Evolutionary conservation across 192 early-diverging fungal genomes (phyloP), one percentile per base, ranked within the genome.

Genomic region (Coemansia sp.): DNA sequence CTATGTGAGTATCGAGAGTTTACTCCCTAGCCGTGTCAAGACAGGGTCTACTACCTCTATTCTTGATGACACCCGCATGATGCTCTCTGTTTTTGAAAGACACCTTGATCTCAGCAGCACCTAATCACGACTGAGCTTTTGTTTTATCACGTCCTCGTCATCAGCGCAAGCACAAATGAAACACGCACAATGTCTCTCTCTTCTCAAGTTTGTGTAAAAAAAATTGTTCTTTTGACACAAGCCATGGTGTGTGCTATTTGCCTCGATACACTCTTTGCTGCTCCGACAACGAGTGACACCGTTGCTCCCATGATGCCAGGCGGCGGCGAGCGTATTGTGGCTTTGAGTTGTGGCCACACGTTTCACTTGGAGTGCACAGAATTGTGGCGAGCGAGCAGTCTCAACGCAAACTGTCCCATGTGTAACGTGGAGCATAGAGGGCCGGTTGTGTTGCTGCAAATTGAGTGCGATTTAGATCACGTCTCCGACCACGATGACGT

Each of bases 201-300:
- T n/a, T n/a, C 31, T 3, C 31, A 1, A 31, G 31, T 31, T 3
- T 31, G 31, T 31, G 31, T 31, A 31, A 31, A 31, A 31, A 31
- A 3, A 47, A 2, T 47, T 8, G 43, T 47, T 18, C 0, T 47
- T 18, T 20, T 10, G n/a, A 20, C 0, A 6, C 9, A 1, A 3
- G 48, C 48, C 48, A 52, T 52, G 48, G 48, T 52, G n/a, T 52
- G 48, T 6, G 48, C 25, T 52, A 52, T 52, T 26, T 52, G 48
- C 12, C 25, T 52, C 6, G 48, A 26, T 10, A 0, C n/a, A 26
- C 25, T 52, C 23, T 52, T 52, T n/a, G 18, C 7, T 11, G 9
- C 25, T 1, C 25, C 13, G 23, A 12, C 25, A 52, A 26, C 3
- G 25, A 52, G 3, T 52, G 25, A 52, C 0, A 10, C 48, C 0